phyloP scores from a whole-genome alignment of 202 grass and related monocot genomes.

The Saccharum hybrid region DNA sequence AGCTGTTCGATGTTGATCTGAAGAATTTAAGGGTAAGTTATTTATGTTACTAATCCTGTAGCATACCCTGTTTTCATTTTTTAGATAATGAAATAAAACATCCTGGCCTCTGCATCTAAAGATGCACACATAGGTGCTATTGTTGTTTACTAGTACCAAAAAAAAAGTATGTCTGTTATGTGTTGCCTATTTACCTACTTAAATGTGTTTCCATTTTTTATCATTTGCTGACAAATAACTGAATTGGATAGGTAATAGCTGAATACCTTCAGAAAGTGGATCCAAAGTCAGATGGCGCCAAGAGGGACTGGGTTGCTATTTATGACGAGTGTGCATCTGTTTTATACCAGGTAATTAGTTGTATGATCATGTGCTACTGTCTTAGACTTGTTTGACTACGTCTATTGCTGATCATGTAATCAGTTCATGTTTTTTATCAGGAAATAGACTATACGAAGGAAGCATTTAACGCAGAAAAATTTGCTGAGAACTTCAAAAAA shows the following conservation, averaged over 20 bases:
- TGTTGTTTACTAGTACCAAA: slow-evolving; percentile 30
- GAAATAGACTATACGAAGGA: slow-evolving; percentile 99
- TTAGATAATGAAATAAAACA: slow-evolving; percentile 1
- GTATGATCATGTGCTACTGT: background rate
- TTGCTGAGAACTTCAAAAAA: slow-evolving; percentile 85
- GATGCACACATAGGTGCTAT: background rate
- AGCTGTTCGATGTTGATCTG: slow-evolving; percentile 98
- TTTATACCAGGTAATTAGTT: slow-evolving; percentile 75
- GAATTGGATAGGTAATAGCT: slow-evolving; percentile 76
- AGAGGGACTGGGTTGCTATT: slow-evolving; percentile 96
- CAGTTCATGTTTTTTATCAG: slow-evolving; percentile 55
- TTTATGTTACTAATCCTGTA: slow-evolving; percentile 24
- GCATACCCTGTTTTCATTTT: background rate
- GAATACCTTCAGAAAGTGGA: slow-evolving; percentile 99
- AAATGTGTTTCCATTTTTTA: slow-evolving; percentile 34
- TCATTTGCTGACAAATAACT: slow-evolving; percentile 37
- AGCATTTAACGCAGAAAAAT: slow-evolving; percentile 97
- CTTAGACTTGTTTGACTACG: slow-evolving; percentile 25
- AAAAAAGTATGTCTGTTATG: background rate
- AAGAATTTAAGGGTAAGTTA: slow-evolving; percentile 88
- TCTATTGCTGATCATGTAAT: slow-evolving; percentile 40
- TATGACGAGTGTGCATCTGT: slow-evolving; percentile 96
- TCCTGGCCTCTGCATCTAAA: slow-evolving; percentile 1
- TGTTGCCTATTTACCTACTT: slow-evolving; percentile 2
- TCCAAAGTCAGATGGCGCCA: slow-evolving; percentile 97